Base-by-base conservation (phyloP, 306 rosid species). In the Malus fusca region DNA sequence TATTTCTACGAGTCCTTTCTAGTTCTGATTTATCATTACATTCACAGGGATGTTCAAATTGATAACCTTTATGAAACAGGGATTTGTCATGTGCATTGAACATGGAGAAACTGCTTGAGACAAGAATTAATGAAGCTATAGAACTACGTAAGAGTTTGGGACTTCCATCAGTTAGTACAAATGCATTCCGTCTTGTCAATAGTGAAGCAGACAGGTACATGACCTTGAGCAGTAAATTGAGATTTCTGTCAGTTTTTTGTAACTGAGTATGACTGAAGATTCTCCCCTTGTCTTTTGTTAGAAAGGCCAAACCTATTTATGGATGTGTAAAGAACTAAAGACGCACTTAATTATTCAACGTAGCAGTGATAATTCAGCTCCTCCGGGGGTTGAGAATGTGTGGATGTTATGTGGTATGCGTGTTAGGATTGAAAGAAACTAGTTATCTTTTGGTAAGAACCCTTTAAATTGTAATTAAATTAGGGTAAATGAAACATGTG, bases 131-230 rank as follows among this genome's bases (percentile, higher is more conserved):
- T 22, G 83, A 81, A 21, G 98, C 98, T 75, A 80, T 83, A 77
- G 83, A 80, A 79, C 70, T 95, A 64, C 90, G 97, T 33, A 83
- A 75, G 78, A 88, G 85, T 84, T 80, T 95, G 92, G 90, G 90
- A 66, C 93, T 92, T 84, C 97, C 97, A 52, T 89, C 96, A 7
- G 89, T 81, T 56, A 72, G 71, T 73, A 95, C 98, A 35, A 90
- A 90, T 84, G 93, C 89, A 18, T 95, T 84, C 78, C 97, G 93
- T 76, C 89, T 95, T 30, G 83, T 95, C 73, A 95, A 92, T 72
- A 88, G 98, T 67, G 97, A 95, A 82, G 98, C 96, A 62, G 97
- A 95, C 83, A 90, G 98, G 97, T 95, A 80, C 42, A 51, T 7
- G 58, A 71, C 71, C 75, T 23, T 74, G 48, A 40, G 40, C 44